These are phyloP conservation scores for Gryganskiella cystojenkinii DNA, from an alignment of 192 early-diverging fungal genomes.

Conservation along the genomic window DNA sequence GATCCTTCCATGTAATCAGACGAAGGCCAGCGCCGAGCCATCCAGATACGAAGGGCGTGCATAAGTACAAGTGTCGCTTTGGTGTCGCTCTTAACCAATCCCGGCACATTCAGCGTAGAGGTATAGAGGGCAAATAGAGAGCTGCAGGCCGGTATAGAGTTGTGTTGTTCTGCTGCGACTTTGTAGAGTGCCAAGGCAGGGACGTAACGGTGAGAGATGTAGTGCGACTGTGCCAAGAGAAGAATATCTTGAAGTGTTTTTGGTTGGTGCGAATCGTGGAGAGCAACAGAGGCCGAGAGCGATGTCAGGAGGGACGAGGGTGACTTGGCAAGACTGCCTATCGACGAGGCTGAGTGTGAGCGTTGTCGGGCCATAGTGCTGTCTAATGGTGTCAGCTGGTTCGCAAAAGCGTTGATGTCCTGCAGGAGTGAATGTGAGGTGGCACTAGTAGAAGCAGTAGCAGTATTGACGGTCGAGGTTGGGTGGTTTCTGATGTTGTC, in stretches of 20 bases:
- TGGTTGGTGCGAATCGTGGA: constrained; percentile 26
- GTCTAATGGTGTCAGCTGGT: background rate
- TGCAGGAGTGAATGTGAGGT: constrained; percentile 15
- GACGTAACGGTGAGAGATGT: constrained; percentile 47
- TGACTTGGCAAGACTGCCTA: constrained; percentile 21
- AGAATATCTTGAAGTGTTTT: constrained; percentile 44
- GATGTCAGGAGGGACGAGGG: constrained; percentile 12
- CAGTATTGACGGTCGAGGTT: no score
- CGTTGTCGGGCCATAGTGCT: constrained; percentile 29
- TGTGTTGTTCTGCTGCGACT: constrained; percentile 34
- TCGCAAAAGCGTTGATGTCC: constrained; percentile 16
- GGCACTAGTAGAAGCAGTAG: background rate
- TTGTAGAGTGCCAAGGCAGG: constrained; percentile 34
- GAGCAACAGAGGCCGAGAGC: constrained; percentile 20
- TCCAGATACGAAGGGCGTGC: constrained; percentile 49
- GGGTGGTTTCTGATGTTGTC: no score
- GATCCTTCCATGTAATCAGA: background rate
- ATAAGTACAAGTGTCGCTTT: constrained; percentile 37
- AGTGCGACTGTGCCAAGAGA: constrained; percentile 45
- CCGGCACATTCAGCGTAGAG: constrained; percentile 25
- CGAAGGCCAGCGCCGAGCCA: constrained; percentile 35
- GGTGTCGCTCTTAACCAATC: constrained; percentile 34
- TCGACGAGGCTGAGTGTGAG: constrained; percentile 34
- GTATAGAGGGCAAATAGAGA: constrained; percentile 49
- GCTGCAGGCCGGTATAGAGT: constrained; percentile 40